Evolutionary conservation across 495 filamentous ascomycete genomes (phyloP), one percentile per base, ranked within the genome.

Genomic region (Penicillium longicatenatum): DNA sequence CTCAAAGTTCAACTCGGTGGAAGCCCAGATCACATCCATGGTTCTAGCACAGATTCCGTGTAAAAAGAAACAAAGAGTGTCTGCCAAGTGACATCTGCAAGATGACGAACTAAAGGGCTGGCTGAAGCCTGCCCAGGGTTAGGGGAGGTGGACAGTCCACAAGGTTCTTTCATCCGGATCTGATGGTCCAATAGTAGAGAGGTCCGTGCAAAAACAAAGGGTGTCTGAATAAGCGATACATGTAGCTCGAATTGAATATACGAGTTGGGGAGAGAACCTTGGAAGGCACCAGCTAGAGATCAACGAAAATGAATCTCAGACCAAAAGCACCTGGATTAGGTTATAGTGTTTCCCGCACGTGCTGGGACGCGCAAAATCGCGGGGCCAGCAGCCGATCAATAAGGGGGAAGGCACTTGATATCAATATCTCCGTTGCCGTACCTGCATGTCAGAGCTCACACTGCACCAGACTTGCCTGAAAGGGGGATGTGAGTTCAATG

Each of bases 331-430:
- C 48, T 55, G 45, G 51, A 60, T 56, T 68, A 55, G 53, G 57
- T 63, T 65, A 58, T 59, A 59, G 50, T 59, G 43, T 54, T 30
- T 50, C 21, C 47, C 45, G 50, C 63, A 66, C 66, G 66, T 66
- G 66, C 53, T 42, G 57, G 59, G 47, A 65, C 54, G 62, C 52
- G 57, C 50, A 61, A 37, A 49, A 65, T 66, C 65, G 66, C 63
- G 66, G 62, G 63, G 64, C 55, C 57, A 64, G 60, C 60, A 54
- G 17, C 45, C 59, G 57, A 65, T 68, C 65, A 61, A 47, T 60
- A 65, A 59, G 55, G 54, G 62, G 48, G 20, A 14, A 42, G 8
- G 21, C 20, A 20, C 24, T 51, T 17, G 52, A 44, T 45, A 37
- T 56, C 52, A 44, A 58, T 60, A 52, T 50, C 45, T 37, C 44